Conservation (phyloP, 306 rosid species). For the Sesbania bispinosa region DNA sequence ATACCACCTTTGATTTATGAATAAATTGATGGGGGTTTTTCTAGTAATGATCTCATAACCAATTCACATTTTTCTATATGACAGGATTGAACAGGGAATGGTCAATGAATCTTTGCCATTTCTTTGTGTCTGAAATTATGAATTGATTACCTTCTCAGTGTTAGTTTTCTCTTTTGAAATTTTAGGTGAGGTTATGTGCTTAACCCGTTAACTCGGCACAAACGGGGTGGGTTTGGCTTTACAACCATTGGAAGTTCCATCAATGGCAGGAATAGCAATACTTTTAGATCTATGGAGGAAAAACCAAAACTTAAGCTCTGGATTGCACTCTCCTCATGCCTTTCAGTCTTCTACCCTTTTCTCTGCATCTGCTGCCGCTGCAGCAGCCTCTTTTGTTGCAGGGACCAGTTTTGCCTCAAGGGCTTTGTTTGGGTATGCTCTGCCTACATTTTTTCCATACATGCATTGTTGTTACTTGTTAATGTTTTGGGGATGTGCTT, state of each 20-base stretch:
- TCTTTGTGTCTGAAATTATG: no score
- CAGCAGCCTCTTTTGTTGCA: conserved; percentile 58
- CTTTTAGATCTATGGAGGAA: conserved; percentile 71
- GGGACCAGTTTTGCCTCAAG: conserved; percentile 65
- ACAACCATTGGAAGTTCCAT: conserved; percentile 13
- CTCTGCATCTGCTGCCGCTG: conserved; percentile 53
- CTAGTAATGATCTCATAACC: no score
- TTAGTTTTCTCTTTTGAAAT: no score
- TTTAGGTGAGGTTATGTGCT: no score
- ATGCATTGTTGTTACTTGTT: not conserved
- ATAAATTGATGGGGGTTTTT: no score
- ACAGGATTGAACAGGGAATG: no score
- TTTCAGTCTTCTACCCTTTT: conserved; percentile 54
- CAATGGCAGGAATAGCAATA: conserved; percentile 79
- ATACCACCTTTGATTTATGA: no score
- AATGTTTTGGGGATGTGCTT: not conserved
- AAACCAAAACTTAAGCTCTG: conserved; percentile 39
- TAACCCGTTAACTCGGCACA: no score
- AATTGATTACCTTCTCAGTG: no score
- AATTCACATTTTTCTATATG: no score
- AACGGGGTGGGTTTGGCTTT: no score
- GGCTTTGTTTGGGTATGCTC: conserved; percentile 57
- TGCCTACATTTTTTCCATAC: not conserved
- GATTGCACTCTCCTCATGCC: conserved; percentile 27
- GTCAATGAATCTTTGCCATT: no score